Conservation (phyloP, 2,329 filamentous ascomycete genomes). For the Botrytis fabae region DNA sequence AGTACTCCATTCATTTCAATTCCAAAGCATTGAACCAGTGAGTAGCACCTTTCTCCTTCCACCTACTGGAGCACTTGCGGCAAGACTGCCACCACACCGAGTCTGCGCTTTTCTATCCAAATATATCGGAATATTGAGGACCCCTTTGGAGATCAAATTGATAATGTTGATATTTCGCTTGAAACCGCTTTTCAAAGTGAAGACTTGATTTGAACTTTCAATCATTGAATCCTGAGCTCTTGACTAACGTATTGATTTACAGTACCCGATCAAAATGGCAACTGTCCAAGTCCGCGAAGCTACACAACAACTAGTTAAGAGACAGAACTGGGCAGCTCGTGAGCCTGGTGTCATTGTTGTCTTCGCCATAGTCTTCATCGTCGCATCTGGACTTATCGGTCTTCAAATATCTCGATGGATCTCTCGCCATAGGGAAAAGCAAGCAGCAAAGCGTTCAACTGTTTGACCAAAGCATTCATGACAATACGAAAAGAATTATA, state of each 20-base stretch:
- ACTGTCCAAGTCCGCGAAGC: slow-evolving; percentile 27
- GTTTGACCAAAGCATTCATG: slow-evolving; percentile 3
- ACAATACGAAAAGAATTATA: background rate
- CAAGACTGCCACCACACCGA: background rate
- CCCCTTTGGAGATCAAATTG: no score
- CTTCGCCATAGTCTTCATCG: slow-evolving; percentile 60
- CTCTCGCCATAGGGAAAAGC: slow-evolving; percentile 32
- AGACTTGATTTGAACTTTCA: background rate
- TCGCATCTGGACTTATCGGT: slow-evolving; percentile 50
- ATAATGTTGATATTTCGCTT: background rate
- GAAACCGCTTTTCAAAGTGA: background rate
- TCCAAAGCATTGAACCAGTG: background rate
- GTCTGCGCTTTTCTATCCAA: background rate
- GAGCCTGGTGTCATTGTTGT: slow-evolving; percentile 64
- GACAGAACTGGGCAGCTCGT: slow-evolving; percentile 55
- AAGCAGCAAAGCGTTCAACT: background rate
- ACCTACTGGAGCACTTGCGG: background rate
- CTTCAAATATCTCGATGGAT: slow-evolving; percentile 52
- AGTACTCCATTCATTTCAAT: background rate
- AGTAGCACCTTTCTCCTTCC: background rate
- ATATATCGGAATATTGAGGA: background rate
- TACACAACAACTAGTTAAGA: slow-evolving; percentile 50
- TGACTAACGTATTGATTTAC: slow-evolving; percentile 17
- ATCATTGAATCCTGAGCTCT: background rate
- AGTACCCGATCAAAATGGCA: slow-evolving; percentile 29